Base-by-base conservation (phyloP, 192 early-diverging fungal species). In the Jimgerdemannia flammicorona region DNA sequence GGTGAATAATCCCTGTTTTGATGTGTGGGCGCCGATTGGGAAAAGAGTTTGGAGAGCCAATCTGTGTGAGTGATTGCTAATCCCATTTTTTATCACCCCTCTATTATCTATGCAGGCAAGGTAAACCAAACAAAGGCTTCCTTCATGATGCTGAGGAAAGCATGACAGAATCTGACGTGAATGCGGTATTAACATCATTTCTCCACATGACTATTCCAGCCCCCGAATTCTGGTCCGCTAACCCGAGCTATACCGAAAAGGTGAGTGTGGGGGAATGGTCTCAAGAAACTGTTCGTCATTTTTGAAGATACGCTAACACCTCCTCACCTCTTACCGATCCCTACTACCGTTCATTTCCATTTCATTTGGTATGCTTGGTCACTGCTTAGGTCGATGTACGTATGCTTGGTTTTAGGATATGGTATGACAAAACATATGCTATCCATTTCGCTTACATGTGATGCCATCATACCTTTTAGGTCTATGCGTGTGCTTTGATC, bases 191-290 rank as follows among this genome's bases (percentile, higher is more conserved):
- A 63, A 43, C 49, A 4, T 72, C 70, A 29, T 29, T 29, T 29
- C 29, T 29, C 29, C 29, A 29, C 29, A 29, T 29, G 29, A 29
- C 29, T 29, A 29, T 29, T 29, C 19, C 76, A 84, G 92, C 92
- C 6, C 92, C 92, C 42, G 92, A 93, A 82, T 92, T 91, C 70
- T 93, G 91, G 91, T 83, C 86, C 0, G 75, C 88, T 18, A 86
- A 87, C 29, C 92, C 92, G 4, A 85, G 89, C 59, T 93, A 93
- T 74, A 90, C 90, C 0, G 92, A 93, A 75, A 93, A 93, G 72
- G 92, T 93, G 10, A 84, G 86, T 65, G 44, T 14, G 3, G 42
- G 42, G 4, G 29, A 29, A 29, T 29, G 29, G 29, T 29, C 29
- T 29, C 29, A 29, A 29, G 29, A 1, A 29, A 29, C 29, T 29